Conservation (phyloP, 192 early-diverging fungal species). For the Backusella luteola region DNA sequence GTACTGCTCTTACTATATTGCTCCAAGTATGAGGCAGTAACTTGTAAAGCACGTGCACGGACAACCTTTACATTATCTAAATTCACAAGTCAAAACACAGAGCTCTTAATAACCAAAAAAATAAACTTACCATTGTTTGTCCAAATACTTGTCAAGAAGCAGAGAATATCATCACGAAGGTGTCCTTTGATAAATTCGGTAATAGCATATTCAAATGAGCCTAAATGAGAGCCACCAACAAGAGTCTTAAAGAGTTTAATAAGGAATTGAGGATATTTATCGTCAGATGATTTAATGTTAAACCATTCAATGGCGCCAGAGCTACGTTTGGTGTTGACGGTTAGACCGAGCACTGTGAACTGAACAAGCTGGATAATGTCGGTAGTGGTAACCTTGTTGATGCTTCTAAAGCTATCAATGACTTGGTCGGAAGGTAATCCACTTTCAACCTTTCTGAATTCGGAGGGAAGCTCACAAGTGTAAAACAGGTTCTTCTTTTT, state of each 20-base stretch:
- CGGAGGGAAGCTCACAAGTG: not conserved
- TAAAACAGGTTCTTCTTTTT: not conserved
- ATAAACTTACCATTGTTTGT: constrained; percentile 26
- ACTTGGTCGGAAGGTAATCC: constrained; percentile 12
- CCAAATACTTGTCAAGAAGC: constrained; percentile 47
- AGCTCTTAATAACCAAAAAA: constrained; percentile 23
- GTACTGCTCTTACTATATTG: constrained; percentile 8
- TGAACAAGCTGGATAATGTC: not conserved
- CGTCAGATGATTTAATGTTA: not conserved
- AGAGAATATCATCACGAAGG: constrained; percentile 32
- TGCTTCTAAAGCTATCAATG: not conserved
- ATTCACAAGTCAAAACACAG: constrained; percentile 31
- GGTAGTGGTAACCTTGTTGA: not conserved
- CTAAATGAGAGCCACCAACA: constrained; percentile 32
- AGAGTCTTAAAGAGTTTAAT: constrained; percentile 37
- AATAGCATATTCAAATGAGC: constrained; percentile 38
- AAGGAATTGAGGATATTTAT: constrained; percentile 5
- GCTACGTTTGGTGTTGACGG: not conserved
- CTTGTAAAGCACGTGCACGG: constrained; percentile 53
- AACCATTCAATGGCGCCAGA: constrained; percentile 10
- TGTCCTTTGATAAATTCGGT: constrained; percentile 39
- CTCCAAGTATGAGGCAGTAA: constrained; percentile 50
- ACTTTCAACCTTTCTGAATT: not conserved
- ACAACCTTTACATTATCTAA: constrained; percentile 18
- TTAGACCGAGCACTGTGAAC: not conserved